Evolutionary conservation across 371 early-diverging fungal genomes (phyloP), one percentile per base, ranked within the genome.

Genomic region (Nematocida homosporus): DNA sequence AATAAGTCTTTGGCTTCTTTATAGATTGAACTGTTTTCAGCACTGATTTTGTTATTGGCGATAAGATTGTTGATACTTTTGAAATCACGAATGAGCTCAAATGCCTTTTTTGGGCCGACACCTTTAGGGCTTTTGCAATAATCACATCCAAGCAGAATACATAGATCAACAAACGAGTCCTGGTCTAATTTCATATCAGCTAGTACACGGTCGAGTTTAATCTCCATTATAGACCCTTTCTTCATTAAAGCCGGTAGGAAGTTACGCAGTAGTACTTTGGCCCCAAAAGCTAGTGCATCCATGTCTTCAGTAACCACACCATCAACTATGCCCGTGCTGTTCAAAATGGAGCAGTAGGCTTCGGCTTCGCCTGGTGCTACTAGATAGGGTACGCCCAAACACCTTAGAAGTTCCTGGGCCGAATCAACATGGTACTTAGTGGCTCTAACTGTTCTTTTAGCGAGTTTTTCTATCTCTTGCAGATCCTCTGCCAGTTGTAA

Each of bases 291-390:
- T 60, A 99, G 85, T 0, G 96, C 94, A 82, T 99, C 99, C 97
- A 97, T 97, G 86, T 99, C 99, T 81, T 99, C 98, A 1, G 95
- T 93, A 2, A 92, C 97, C 27, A 96, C 94, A 5, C 90, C 95
- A 82, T 89, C 93, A 2, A 97, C 97, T 77, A 88, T 87, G n/a
- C 92, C 93, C 0, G 88, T 86, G 78, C 86, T 88, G 35, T 90
- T 90, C 37, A 99, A 82, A 34, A 89, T 92, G 1, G 98, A 97
- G 82, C 97, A 96, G 81, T 94, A 95, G 1, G 99, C 98, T 81
- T 99, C 99, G 2, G 99, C 98, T 86, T 99, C 99, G 81, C 93
- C 90, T 4, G 96, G 96, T 2, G 98, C 97, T 82, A 90, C 91
- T 2, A 94, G 86, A 82, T 88, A 91, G 1, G 98, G 97, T 41